Evolutionary conservation across 768 basidiomycete genomes (phyloP), one percentile per base, ranked within the genome.

Genomic region (Tylopilus sp.): DNA sequence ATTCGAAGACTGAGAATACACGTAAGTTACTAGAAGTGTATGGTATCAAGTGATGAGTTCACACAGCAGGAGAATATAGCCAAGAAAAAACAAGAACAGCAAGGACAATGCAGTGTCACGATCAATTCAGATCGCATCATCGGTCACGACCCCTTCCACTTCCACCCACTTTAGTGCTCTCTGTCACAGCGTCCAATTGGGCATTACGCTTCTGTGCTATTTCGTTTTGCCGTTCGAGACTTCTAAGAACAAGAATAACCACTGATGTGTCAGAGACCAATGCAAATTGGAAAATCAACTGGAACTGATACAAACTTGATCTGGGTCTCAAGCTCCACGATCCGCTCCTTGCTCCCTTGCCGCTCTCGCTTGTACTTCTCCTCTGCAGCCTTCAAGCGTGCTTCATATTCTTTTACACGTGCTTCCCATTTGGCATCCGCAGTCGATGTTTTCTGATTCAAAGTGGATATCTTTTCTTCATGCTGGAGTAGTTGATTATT

Each of bases 401-500:
- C 66, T 71, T 97, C 92, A 61, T 95, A 94, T 69, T 98, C 95
- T 68, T 85, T 87, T 40, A 98, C 90, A n/a, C 95, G 77, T 0
- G 87, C 91, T 62, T 95, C 94, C 93, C 95, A 98, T 69, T 95
- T 95, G 47, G 72, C 74, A 58, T 97, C 94, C 0, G 89, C 87
- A 0, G 73, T 74, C 0, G 76, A 73, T 33, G 79, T 88, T 74
- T 85, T 88, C 71, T 83, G 77, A 57, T 86, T 87, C 70, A 89
- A 78, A 36, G 73, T 68, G 1, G 86, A 82, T 44, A 95, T 78
- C 71, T 86, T 87, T 70, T 95, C 91, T 65, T 98, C 95, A 3
- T 88, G 83, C 21, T 83, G 78, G 2, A 83, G 67, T 3, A 98
- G 77, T 66, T 95, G 92, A 57, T 94, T 93, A 62, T 87, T 86